phyloP scores from a whole-genome alignment of 1,284 basidiomycete species.

The Ganoderma meredithae region DNA sequence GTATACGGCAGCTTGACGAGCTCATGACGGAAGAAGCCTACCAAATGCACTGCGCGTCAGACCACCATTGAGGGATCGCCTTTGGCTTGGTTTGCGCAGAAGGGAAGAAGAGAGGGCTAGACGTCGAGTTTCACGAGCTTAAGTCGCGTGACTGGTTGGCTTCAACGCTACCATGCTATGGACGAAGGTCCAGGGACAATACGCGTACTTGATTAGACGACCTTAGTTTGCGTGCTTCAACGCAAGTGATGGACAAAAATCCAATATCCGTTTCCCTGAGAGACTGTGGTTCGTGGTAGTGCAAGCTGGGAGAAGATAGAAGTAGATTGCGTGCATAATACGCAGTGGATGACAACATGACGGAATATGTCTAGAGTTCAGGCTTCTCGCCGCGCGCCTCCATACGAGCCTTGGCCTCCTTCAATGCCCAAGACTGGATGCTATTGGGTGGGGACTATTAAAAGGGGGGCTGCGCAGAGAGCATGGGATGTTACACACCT shows the following conservation, averaged over 20 bases:
- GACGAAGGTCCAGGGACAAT: background rate
- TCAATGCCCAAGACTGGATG: slow-evolving; percentile 89
- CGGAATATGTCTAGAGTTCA: slow-evolving; percentile 52
- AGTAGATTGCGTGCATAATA: background rate
- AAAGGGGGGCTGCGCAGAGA: background rate
- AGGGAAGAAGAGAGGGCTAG: background rate
- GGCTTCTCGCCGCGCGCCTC: slow-evolving; percentile 87
- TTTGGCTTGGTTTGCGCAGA: background rate
- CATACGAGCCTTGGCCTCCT: slow-evolving; percentile 89
- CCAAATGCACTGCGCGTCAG: slow-evolving; percentile 71
- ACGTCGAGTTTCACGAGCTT: background rate
- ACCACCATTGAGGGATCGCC: slow-evolving; percentile 19
- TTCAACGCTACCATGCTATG: slow-evolving; percentile 41
- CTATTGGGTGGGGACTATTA: slow-evolving; percentile 47
- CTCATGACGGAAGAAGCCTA: slow-evolving; percentile 86
- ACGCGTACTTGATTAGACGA: slow-evolving; percentile 23
- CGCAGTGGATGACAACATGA: slow-evolving; percentile 7
- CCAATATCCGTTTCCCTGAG: slow-evolving; percentile 21
- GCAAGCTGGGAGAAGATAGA: slow-evolving; percentile 9
- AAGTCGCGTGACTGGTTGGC: slow-evolving; percentile 30
- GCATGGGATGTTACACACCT: slow-evolving; percentile 65
- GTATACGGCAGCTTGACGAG: slow-evolving; percentile 63
- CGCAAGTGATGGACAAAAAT: slow-evolving; percentile 30
- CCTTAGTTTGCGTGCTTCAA: slow-evolving; percentile 29
- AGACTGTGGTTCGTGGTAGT: slow-evolving; percentile 12